A percentile compares a stretch with the other conserved stretches of the same genome.
Evolutionary conservation across 768 basidiomycete species (phyloP).

Genomic region (Lanmaoa rubissima): DNA sequence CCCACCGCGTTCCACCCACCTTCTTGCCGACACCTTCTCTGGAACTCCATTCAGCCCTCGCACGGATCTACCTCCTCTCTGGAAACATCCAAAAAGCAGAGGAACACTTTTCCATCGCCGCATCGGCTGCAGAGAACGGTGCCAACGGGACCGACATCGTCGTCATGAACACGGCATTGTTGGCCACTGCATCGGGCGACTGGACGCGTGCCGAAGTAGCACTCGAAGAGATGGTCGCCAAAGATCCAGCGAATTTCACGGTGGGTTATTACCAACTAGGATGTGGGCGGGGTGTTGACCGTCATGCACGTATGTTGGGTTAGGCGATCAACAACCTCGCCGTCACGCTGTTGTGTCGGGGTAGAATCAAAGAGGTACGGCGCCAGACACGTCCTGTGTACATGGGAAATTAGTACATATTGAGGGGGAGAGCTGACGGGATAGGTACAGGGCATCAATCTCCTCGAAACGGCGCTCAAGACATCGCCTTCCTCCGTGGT

Average conservation of each 20-base stretch:
- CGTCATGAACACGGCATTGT: slow-evolving; percentile 63
- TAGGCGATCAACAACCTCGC: slow-evolving; percentile 78
- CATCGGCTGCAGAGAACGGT: slow-evolving; percentile 44
- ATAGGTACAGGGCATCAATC: slow-evolving; percentile 58
- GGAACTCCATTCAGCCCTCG: slow-evolving; percentile 66
- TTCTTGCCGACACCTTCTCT: slow-evolving; percentile 38
- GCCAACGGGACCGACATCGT: slow-evolving; percentile 43
- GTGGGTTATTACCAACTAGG: slow-evolving; percentile 31
- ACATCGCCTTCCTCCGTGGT: slow-evolving; percentile 69
- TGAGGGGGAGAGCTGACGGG: background rate
- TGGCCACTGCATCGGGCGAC: slow-evolving; percentile 68
- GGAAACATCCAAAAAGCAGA: slow-evolving; percentile 62
- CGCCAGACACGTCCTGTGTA: background rate
- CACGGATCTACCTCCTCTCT: slow-evolving; percentile 70
- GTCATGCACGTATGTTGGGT: background rate
- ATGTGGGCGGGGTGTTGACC: background rate
- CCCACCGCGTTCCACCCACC: slow-evolving; percentile 28
- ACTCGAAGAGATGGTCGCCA: slow-evolving; percentile 44
- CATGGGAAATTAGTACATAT: background rate
- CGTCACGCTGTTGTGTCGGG: slow-evolving; percentile 68
- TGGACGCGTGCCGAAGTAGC: slow-evolving; percentile 54
- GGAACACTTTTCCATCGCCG: slow-evolving; percentile 47
- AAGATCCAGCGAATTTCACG: slow-evolving; percentile 59
- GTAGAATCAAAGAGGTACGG: slow-evolving; percentile 66
- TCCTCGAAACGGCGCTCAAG: slow-evolving; percentile 60